These are phyloP conservation scores for Leccinellum albellum DNA, from an alignment of 768 basidiomycete genomes.

Conservation along the genomic window DNA sequence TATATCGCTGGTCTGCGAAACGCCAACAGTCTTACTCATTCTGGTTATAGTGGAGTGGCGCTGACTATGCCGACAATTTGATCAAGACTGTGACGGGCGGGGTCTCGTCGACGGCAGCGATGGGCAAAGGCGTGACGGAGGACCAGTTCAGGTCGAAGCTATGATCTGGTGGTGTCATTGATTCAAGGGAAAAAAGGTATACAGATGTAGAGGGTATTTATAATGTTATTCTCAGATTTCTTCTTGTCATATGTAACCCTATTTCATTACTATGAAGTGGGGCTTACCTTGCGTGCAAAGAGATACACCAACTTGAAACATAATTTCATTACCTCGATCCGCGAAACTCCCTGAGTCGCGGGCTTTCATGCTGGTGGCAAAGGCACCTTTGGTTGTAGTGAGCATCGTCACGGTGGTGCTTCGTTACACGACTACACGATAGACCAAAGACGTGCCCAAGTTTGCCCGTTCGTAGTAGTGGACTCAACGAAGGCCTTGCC, in stretches of 20 bases:
- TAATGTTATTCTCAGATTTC: not conserved
- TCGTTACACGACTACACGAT: too few species aligned
- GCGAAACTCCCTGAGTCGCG: not conserved
- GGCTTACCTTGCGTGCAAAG: not conserved
- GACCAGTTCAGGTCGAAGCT: constrained; percentile 65
- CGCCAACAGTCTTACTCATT: constrained; percentile 12
- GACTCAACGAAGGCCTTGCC: too few species aligned
- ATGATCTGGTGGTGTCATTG: constrained; percentile 22
- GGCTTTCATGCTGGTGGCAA: constrained; percentile 31
- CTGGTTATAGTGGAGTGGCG: constrained; percentile 82
- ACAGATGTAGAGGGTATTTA: not conserved
- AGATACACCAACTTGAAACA: too few species aligned
- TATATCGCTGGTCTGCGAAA: not conserved
- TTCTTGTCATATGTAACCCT: constrained; percentile 3
- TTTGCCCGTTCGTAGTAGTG: too few species aligned
- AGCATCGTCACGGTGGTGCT: too few species aligned
- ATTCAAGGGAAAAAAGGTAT: not conserved
- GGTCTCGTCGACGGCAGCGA: constrained; percentile 96
- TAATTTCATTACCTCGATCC: too few species aligned
- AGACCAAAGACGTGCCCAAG: too few species aligned
- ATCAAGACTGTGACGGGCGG: constrained; percentile 98
- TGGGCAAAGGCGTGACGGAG: constrained; percentile 96
- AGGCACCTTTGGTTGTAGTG: constrained; percentile 56
- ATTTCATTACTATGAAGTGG: not conserved
- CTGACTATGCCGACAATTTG: constrained; percentile 86